Base-by-base conservation (phyloP, 176 grass and related monocot species). In the Ampelocalamus luodianensis region DNA sequence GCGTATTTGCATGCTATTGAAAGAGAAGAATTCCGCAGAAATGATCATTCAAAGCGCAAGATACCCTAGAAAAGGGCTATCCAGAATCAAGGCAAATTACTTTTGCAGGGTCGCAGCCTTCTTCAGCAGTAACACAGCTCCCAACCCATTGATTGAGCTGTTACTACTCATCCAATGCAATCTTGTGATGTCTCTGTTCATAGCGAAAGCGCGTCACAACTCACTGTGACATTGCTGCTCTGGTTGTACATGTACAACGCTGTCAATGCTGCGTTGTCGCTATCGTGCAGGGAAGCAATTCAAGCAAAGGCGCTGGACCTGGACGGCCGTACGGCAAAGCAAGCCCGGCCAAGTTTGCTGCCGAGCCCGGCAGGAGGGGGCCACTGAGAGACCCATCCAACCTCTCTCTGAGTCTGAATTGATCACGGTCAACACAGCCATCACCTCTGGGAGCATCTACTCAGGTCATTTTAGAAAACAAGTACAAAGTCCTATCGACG, bases 261-360 rank as follows among this genome's bases (percentile, higher is more conserved):
- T 23, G 56, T 11, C 22, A 24, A 4, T 59, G 56, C 56, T 24
- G 56, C 56, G 22, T 11, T 51, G 80, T 82, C 68, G 68, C 17
- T 22, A 6, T 58, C 9, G 50, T 2, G 53, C 39, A 29, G 27
- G 67, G 26, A 59, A 22, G 71, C 32, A 34, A 34, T 2, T 34
- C 32, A 34, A 34, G 32, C 71, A 51, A 34, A n/a, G 10, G 10
- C 5, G 18, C 45, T 20, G 77, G 77, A 26, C 46, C 61, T 43
- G 46, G 71, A 22, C 45, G 10, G n/a, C 16, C 6, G 72, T 77
- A 44, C 73, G 37, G 45, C 49, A 54, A 14, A 65, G 82, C 82
- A 56, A 54, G 36, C 58, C 72, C 72, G 10, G 71, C 46, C 43
- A 38, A 65, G 29, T 38, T 18, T 26, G 36, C 58, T 27, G 79